Conservation (phyloP, 371 early-diverging fungal species). For the Dipsacomyces acuminosporus region DNA sequence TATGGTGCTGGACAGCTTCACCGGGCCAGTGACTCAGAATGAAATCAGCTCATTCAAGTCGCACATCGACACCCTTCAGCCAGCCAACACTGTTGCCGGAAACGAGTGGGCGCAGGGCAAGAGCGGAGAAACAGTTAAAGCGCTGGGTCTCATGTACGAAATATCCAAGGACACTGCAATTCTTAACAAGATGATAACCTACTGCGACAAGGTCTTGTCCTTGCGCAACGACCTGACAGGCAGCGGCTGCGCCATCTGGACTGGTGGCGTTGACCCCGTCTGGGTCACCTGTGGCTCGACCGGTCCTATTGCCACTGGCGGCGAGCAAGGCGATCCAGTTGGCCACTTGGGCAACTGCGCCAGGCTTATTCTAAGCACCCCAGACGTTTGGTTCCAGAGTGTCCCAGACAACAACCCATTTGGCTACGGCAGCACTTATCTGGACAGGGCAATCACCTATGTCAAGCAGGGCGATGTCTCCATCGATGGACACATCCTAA, state of each 20-base stretch:
- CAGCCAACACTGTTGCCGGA: neutral
- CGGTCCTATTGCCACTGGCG: neutral
- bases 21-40: neutral
- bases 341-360: constrained; percentile 2
- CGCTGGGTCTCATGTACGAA: constrained; percentile 8
- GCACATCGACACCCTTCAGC: neutral
- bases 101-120: constrained; percentile 7
- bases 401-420: neutral
- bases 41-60: neutral
- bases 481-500: neutral
- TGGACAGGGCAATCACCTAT: constrained; percentile 2
- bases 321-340: constrained; percentile 3
- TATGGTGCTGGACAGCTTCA: neutral
- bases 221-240: neutral
- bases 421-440: constrained; percentile 3
- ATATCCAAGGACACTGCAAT: neutral
- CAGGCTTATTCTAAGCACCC: neutral
- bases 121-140: neutral
- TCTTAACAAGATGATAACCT: constrained; percentile 1
- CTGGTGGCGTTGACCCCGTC: constrained; percentile 2
- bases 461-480: neutral
- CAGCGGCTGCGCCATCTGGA: constrained; percentile 1
- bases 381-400: neutral
- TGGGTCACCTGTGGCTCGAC: neutral
- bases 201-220: neutral